Conservation (phyloP, 345 rosid species). For the Punica granatum region DNA sequence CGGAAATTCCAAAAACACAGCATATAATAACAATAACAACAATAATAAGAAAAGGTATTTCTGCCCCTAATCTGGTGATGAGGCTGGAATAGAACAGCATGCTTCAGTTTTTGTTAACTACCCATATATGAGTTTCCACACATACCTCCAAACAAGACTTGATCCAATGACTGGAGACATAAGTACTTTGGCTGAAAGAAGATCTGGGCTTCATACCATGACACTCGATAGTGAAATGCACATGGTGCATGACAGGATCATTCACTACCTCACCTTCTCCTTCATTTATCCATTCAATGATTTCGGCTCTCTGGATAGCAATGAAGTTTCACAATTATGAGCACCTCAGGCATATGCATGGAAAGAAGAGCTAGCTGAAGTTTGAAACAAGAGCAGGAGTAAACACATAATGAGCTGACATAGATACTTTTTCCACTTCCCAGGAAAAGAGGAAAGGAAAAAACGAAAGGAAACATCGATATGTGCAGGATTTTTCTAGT, state of each 20-base stretch:
- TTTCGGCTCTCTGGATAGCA: conserved; percentile 59
- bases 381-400: background rate
- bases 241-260: conserved; percentile 26
- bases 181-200: conserved; percentile 27
- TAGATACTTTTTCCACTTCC: background rate
- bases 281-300: conserved; percentile 78
- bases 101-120: background rate
- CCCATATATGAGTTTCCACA: background rate
- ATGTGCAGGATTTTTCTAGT: too few relatives aligned
- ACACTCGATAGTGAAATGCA: conserved; percentile 60
- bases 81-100: background rate
- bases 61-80: background rate
- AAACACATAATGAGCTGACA: background rate
- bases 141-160: conserved; percentile 85
- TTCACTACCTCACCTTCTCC: conserved; percentile 73
- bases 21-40: too few relatives aligned
- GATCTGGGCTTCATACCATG: conserved; percentile 48
- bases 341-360: background rate
- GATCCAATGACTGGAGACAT: conserved; percentile 91
- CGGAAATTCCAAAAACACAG: background rate
- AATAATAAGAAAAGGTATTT: background rate
- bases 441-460: too few relatives aligned
- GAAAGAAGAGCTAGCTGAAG: background rate
- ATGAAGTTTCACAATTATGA: conserved; percentile 6
- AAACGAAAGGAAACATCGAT: too few relatives aligned